Evolutionary conservation across 352 stramenopile genomes (phyloP).

Genomic region (Globisporangium iwayamae): DNA sequence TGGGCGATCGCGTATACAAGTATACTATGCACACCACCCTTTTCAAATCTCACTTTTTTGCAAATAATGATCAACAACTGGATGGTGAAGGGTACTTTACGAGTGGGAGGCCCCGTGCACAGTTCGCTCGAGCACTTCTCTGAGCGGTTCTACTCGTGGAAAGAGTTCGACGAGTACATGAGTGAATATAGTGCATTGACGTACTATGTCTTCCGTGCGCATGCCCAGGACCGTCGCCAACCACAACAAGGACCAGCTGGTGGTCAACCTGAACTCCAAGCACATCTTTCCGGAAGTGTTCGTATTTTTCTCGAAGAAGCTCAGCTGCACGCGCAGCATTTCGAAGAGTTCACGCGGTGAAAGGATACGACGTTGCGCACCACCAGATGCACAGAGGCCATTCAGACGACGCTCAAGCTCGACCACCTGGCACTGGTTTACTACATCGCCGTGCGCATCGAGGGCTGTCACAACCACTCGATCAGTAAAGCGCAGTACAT

Average conservation of each 20-base stretch:
- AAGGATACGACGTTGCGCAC: neutral
- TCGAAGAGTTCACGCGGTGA: neutral
- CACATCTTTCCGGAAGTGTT: neutral
- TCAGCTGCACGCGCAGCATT: neutral
- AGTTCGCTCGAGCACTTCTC: neutral
- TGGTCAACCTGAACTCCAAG: neutral
- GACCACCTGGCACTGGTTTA: neutral
- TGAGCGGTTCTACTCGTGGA: constrained; percentile 4
- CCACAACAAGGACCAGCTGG: neutral
- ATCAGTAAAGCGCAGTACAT: neutral
- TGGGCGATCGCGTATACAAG: no score
- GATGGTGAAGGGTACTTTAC: neutral
- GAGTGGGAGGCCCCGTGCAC: neutral
- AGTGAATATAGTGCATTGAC: neutral
- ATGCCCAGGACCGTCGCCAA: neutral
- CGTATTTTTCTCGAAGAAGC: neutral
- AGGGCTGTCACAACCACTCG: neutral
- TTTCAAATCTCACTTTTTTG: no score
- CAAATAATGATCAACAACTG: no score
- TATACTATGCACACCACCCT: no score
- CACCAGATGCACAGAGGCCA: neutral
- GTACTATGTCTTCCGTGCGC: constrained; percentile 1
- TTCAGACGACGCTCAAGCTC: neutral
- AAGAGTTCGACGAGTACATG: neutral
- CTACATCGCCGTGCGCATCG: neutral